Percentiles rank a stretch among this genome's conserved stretches.
These are phyloP conservation scores for Fusarium lateritium DNA, from an alignment of 2,329 filamentous ascomycete genomes.

Conservation along the genomic window DNA sequence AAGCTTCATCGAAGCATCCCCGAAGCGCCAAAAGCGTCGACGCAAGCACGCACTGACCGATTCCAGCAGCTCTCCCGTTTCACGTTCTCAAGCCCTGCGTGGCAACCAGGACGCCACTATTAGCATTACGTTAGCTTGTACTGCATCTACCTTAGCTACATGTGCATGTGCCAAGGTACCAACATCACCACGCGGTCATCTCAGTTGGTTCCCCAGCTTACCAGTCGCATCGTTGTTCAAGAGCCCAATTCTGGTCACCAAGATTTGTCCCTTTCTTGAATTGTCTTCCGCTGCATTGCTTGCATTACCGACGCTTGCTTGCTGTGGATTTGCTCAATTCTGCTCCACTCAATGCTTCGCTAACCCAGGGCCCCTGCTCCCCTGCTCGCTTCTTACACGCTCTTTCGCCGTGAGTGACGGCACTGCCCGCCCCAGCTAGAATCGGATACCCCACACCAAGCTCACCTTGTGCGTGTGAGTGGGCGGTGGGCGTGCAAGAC, in stretches of 20 bases:
- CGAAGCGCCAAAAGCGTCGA: slow-evolving; percentile 37
- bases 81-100: slow-evolving; percentile 35
- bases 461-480: slow-evolving; percentile 48
- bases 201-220: slow-evolving; percentile 6
- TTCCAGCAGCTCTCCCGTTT: slow-evolving; percentile 37
- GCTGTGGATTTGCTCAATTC: slow-evolving; percentile 36
- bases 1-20: slow-evolving; percentile 47
- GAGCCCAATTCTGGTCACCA: slow-evolving; percentile 21
- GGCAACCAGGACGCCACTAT: slow-evolving; percentile 35
- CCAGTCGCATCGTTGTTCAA: slow-evolving; percentile 19
- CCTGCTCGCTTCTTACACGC: slow-evolving; percentile 41
- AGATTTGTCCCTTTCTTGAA: slow-evolving; percentile 15
- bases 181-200: slow-evolving; percentile 31
- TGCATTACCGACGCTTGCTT: slow-evolving; percentile 46
- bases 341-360: slow-evolving; percentile 36
- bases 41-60: slow-evolving; percentile 42
- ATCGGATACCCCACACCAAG: slow-evolving; percentile 49
- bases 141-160: slow-evolving; percentile 26
- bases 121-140: slow-evolving; percentile 3
- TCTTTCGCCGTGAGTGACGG: slow-evolving; percentile 47
- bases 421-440: slow-evolving; percentile 50
- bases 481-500: slow-evolving; percentile 40
- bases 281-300: slow-evolving; percentile 36
- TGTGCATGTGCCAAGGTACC: slow-evolving; percentile 39
- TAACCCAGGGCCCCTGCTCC: slow-evolving; percentile 30